phyloP scores from a whole-genome alignment of 306 rosid species.

The Potentilla sterilis region DNA sequence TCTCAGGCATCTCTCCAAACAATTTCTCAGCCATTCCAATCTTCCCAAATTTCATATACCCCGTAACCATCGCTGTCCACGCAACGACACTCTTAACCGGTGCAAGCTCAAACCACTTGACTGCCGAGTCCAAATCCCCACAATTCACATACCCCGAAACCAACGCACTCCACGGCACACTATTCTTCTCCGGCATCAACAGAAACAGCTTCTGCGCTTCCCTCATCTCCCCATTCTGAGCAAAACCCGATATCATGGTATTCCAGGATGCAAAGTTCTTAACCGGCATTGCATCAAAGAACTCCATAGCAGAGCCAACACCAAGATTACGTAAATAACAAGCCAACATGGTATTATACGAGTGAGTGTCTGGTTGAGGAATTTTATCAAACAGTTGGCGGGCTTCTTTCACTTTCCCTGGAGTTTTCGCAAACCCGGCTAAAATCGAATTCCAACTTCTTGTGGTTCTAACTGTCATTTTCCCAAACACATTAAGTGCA shows the following conservation, averaged over 20 bases:
- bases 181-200: conserved; percentile 63
- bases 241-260: conserved; percentile 76
- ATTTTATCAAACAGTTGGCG: conserved; percentile 57
- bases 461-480: conserved; percentile 56
- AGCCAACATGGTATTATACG: conserved; percentile 69
- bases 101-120: conserved; percentile 56
- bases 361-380: conserved; percentile 70
- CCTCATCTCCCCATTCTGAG: conserved; percentile 49
- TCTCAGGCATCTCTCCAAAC: conserved; percentile 53
- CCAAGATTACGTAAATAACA: conserved; percentile 50
- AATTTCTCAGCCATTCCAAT: conserved; percentile 57
- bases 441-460: conserved; percentile 77
- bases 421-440: conserved; percentile 46
- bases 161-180: conserved; percentile 88
- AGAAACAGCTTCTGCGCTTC: conserved; percentile 48
- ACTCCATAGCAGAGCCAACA: conserved; percentile 43
- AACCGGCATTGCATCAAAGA: conserved; percentile 60
- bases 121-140: conserved; percentile 65
- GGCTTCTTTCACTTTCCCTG: conserved; percentile 50
- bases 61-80: conserved; percentile 81
- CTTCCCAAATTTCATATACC: conserved; percentile 73
- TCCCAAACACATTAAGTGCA: conserved; percentile 52
- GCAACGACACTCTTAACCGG: conserved; percentile 65
- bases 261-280: conserved; percentile 80
- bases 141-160: conserved; percentile 72